Base-by-base conservation (phyloP, 208 protist genomes). In the Leishmania major region DNA sequence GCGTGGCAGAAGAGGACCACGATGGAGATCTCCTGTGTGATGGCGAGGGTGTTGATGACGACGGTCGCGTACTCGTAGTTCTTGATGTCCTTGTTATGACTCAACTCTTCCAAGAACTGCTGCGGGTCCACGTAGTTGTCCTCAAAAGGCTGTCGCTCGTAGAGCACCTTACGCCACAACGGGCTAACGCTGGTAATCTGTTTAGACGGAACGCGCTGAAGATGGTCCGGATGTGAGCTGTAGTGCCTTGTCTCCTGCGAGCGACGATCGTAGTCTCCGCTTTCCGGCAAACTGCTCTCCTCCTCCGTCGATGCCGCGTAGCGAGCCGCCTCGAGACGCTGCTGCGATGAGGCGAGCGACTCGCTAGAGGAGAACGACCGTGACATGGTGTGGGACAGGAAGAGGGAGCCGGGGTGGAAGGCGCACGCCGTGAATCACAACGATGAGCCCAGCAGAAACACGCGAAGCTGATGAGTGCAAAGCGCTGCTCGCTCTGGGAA, bases 61-160 rank as follows among this genome's bases (percentile, higher is more conserved):
- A 98, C 92, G 25, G 94, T 90, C 3, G 69, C 64, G 85, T 96
- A 97, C 66, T 92, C 74, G 85, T 97, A 96, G 49, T 80, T 89
- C 67, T 84, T 88, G 53, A 97, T 82, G 72, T 97, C 92, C 40
- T 90, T 90, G 88, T 98, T 98, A 49, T 94, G 67, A 28, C 89
- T 79, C 79, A 98, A 83, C 59, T 96, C 92, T 84, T 91, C 82
- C 77, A 97, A 81, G 78, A 98, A 98, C 77, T 93, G 88, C 7
- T 84, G 70, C 0, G 89, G 90, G 80, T 98, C 95, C 0, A 97
- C 94, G 79, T 96, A 98, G 85, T 97, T 98, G 80, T 98, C 96
- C 79, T 97, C 96, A 62, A 95, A 97, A 15, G 92, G 92, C 84
- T 96, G 94, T 43, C 84, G 83, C 62, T 96, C 91, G 73, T 97